Base-by-base conservation (phyloP, 2,329 filamentous ascomycete genomes). In the Pseudofabraea citricarpa region DNA sequence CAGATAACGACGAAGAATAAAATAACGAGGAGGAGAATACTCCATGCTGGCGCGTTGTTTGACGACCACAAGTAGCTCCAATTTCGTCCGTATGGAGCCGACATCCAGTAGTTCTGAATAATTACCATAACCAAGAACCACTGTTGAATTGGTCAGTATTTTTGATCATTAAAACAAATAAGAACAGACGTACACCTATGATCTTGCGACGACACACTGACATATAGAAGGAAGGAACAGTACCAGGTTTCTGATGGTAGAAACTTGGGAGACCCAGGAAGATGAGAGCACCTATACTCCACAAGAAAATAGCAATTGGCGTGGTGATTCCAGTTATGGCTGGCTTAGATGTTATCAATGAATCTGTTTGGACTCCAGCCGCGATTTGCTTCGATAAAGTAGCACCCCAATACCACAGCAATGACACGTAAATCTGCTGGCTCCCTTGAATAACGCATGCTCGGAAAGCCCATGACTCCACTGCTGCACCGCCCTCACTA, bases 61-160 rank as follows among this genome's bases (percentile, higher is more conserved):
- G 44, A 47, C 16, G 46, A 48, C 40, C 49, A 56, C 3, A 56
- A 50, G 42, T 56, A 85, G 32, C 67, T 66, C 81, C 81, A 85
- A 59, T 82, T 84, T 41, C 81, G 74, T 32, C 81, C 81, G 54
- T 83, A 85, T 1, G 77, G 79, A 1, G 81, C 73, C 19, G 76
- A 78, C 21, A 85, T 70, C 64, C 79, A 85, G 69, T 81, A 83
- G 61, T 85, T 85, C 56, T 84, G 80, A 23, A 84, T 62, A 45
- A 83, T 65, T 32, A 84, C 76, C 3, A 76, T 73, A 45, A 80
- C 63, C 60, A 83, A 78, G 65, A 83, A 84, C 81, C 81, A 85
- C 32, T 37, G 16, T 13, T 32, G 6, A 3, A 10, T 32, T n/a
- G 5, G 13, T 32, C 15, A 4, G 8, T 3, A 32, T 18, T 13